Base-by-base conservation (phyloP, 1,139 yeast genomes). In the Scheffersomyces illinoinensis region DNA sequence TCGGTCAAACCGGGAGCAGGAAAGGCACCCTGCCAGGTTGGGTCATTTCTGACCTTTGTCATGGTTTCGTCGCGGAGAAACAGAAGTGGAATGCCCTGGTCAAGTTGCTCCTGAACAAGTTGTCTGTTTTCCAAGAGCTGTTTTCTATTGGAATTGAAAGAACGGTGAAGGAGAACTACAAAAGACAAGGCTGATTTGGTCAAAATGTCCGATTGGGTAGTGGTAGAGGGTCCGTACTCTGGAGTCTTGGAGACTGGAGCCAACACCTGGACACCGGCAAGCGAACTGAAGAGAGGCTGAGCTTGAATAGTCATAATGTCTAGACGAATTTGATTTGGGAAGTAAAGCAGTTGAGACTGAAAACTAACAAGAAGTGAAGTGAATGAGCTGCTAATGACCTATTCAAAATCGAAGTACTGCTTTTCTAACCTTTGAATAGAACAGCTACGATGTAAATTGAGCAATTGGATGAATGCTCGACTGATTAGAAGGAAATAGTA, bases 1-100 rank as follows among this genome's bases (percentile, higher is more conserved):
- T 66, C 68, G 10, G 61, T 63, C 20, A 66, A 57, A 1, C 69
- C 68, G 12, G 54, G 59, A 6, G 62, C 68, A 4, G 65, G 66
- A 47, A 58, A 21, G 14, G 68, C 57, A 23, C 69, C 69, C 33
- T 56, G 57, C 69, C 69, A 66, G 5, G 61, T 54, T 18, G 67
- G 68, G 50, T 65, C 65, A 10, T 46, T 53, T 55, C 62, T 59
- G 18, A 62, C 57, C 19, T 55, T 54, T 5, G 60, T 47, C 50
- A 54, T 53, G 12, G 55, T 47, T 10, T 60, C 58, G 46, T 62
- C 68, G 5, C 57, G 50, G 54, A 59, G 54, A 53, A 66, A 66
- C n/a, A 53, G 57, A 33, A 66, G 63, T 12, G 59, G 53, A 51
- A 55, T 55, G 7, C 68, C 69, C 10, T 54, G 50, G 56, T 64